Base-by-base conservation (phyloP, 306 rosid genomes). In the Quercus parvula region DNA sequence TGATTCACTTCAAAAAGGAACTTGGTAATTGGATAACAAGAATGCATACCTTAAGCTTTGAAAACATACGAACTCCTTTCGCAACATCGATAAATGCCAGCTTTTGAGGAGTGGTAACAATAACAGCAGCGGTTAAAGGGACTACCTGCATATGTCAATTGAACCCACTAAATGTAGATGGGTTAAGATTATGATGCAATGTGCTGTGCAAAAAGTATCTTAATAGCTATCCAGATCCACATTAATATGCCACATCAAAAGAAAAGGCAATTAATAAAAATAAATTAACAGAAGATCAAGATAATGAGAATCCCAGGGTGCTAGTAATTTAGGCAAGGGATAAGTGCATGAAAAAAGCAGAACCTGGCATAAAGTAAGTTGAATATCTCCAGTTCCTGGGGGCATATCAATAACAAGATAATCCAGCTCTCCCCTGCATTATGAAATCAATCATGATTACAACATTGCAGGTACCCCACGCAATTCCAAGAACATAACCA, bases 381-480 rank as follows among this genome's bases (percentile, higher is more conserved):
- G 99, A 82, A 93, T 95, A 86, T 95, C 99, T 81, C 98, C 99
- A 51, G 99, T 95, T 88, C 99, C 99, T 46, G 98, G 98, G 79
- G 99, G 99, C 99, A 95, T 95, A 79, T 95, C 99, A 22, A 95
- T 83, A 62, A 95, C 85, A 79, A 95, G 98, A 86, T 95, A 95
- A 88, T 95, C 99, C 85, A 95, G 84, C 87, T 93, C 99, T 4
- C 97, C 98, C 99, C 99, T 95, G 64, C 86, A 87, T 79, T n/a
- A 28, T 78, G 44, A 69, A 90, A 77, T 46, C 67, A 81, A 69
- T 51, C 62, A 77, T 72, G 62, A 79, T 73, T 63, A 44, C 13
- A 75, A 79, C n/a, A 74, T 71, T 71, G 49, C 71, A 75, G 52
- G 70, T 69, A 71, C 31, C 19, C 77, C 35, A 12, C 24, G 51